A percentile compares a stretch with the other conserved stretches of the same genome.
Evolutionary conservation across 1,139 yeast genomes (phyloP).

Genomic region (Candida buenavistaensis): DNA sequence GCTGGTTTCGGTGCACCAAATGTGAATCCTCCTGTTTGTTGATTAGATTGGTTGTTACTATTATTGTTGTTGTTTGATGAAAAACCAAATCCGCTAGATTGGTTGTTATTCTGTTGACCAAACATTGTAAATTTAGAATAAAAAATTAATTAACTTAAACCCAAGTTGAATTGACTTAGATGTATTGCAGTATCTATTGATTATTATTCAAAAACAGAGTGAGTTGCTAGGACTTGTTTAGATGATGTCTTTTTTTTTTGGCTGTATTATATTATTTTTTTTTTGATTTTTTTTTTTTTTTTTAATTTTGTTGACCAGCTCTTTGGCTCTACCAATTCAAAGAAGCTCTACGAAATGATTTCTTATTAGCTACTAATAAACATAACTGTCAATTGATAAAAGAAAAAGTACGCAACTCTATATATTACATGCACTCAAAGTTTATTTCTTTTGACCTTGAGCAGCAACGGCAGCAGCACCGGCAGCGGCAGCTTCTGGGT

Average conservation of each 20-base stretch:
- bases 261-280: no score
- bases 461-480: conserved; percentile 99
- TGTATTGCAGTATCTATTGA: no score
- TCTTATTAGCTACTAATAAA: no score
- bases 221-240: no score
- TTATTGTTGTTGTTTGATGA: conserved; percentile 7
- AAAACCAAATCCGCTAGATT: conserved; percentile 11
- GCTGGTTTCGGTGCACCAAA: conserved; percentile 19
- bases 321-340: no score
- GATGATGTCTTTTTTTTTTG: no score
- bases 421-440: neutral
- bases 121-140: conserved; percentile 8
- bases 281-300: no score
- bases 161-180: no score
- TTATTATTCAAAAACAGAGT: no score
- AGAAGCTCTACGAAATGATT: neutral
- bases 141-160: no score
- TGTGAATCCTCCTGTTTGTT: conserved; percentile 6
- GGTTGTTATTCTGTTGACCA: conserved; percentile 5
- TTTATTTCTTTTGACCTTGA: conserved; percentile 68
- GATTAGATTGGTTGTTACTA: conserved; percentile 7
- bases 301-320: no score
- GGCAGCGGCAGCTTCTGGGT: conserved; percentile 99
- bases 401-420: neutral
- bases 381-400: neutral